Evolutionary conservation across 2,329 filamentous ascomycete species (phyloP), one percentile per base, ranked within the genome.

Genomic region (Mycosphaerelloides madeirae): DNA sequence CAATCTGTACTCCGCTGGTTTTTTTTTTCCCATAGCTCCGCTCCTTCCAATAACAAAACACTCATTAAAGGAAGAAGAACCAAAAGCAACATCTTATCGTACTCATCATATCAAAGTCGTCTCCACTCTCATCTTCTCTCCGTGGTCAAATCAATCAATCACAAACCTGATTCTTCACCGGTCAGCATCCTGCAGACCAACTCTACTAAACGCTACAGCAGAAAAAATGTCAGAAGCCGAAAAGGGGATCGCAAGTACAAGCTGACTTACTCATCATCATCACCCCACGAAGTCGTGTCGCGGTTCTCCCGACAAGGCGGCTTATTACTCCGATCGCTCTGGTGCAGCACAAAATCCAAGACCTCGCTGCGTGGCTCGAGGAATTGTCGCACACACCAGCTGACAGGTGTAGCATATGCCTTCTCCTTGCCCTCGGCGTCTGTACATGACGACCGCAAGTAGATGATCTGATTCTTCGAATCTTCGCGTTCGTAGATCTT

Each of bases 401-500:
- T 66, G 9, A 74, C 65, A 25, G 70, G 68, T 12, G 71, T 64
- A 0, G 71, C 70, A 29, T 68, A 64, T 1, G 65, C 59, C 34
- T 59, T 62, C 38, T 64, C 63, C 31, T 60, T 62, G 20, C 70
- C 70, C 6, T 73, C 59, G 1, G 70, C 68, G 36, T 71, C 67
- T 1, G 64, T 49, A 33, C 68, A 65, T 6, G 63, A 65, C 6
- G 69, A 70, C 43, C 70, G 69, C 20, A 72, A 64, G 51, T 68
- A 74, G 38, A 73, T 67, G 46, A 72, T 64, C 47, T 72, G 69
- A 46, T 71, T 72, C 45, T 65, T 62, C 40, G 62, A 67, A 45
- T 74, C 71, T 54, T 72, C 67, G 14, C 70, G 68, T 42, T 71
- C 70, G 53, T 72, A 72, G 12, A 72, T 67, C 38, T 68, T 69